Conservation (phyloP, 441 rosid genomes). For the California macrophylla region DNA sequence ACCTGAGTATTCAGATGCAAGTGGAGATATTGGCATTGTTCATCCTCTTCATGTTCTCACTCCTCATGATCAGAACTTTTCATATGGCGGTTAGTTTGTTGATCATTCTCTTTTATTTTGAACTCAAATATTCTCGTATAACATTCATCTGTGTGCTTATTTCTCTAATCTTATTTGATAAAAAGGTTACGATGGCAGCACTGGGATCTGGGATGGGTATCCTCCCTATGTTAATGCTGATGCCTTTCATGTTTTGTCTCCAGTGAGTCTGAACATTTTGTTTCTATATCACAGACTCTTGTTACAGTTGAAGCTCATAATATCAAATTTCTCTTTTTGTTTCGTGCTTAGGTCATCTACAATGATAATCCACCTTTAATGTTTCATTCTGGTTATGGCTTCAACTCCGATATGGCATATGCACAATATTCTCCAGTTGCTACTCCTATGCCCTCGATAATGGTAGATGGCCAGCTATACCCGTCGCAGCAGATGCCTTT, state of each 20-base stretch:
- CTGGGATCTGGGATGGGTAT: conserved; percentile 47
- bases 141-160: not conserved
- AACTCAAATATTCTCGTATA: not conserved
- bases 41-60: conserved; percentile 23
- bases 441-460: conserved; percentile 40
- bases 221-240: conserved; percentile 42
- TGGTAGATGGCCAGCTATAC: conserved; percentile 51
- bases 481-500: conserved; percentile 45
- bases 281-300: not conserved
- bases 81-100: conserved; percentile 29
- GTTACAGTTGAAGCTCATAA: conserved; percentile 2
- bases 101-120: not conserved
- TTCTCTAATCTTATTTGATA: not conserved
- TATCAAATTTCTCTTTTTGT: not conserved
- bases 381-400: conserved; percentile 51
- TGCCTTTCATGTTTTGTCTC: conserved; percentile 42
- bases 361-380: conserved; percentile 44
- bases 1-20: conserved; percentile 19
- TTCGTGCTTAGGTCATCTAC: conserved; percentile 40
- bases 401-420: conserved; percentile 43
- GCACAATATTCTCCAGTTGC: conserved; percentile 49
- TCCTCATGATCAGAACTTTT: conserved; percentile 26
- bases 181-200: conserved; percentile 37
- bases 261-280: conserved; percentile 29
- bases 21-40: conserved; percentile 24